phyloP scores from a whole-genome alignment of 345 rosid genomes.

The Clarkia xantiana region DNA sequence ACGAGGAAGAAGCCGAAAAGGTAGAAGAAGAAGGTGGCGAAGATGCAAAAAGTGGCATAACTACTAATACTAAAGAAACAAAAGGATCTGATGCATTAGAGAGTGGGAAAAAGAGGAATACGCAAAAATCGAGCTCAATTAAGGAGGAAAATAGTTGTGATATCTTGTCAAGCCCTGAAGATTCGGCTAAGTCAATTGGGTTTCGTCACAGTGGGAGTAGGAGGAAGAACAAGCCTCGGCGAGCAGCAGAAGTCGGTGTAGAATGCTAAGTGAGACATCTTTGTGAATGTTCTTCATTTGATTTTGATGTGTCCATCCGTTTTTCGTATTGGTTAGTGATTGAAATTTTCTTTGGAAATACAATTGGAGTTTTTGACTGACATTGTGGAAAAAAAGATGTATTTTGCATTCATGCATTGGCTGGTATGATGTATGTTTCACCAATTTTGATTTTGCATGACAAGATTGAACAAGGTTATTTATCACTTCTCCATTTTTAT shows the following conservation, averaged over 20 bases:
- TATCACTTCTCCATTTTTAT: no score
- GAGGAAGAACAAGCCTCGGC: conserved; percentile 56
- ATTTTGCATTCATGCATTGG: no score
- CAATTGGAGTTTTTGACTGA: no score
- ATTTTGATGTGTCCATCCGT: neutral
- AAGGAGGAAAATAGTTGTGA: conserved; percentile 41
- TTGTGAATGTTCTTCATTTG: conserved; percentile 9
- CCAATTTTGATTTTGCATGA: no score
- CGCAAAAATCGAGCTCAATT: conserved; percentile 26
- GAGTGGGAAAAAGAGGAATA: conserved; percentile 48
- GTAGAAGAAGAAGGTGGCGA: conserved; percentile 37
- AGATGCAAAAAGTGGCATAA: conserved; percentile 20
- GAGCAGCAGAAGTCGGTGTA: conserved; percentile 60
- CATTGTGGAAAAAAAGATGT: no score
- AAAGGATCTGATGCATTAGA: conserved; percentile 27
- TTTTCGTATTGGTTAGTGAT: no score
- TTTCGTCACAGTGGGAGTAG: conserved; percentile 56
- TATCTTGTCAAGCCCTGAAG: conserved; percentile 33
- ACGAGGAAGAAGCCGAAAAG: conserved; percentile 37
- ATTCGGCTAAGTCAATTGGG: conserved; percentile 40
- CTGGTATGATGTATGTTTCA: no score
- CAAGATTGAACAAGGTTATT: no score
- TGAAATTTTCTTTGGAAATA: no score
- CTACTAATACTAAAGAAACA: conserved; percentile 24
- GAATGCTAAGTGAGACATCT: conserved; percentile 45